A percentile compares a stretch with the other conserved stretches of the same genome.
Evolutionary conservation across 768 basidiomycete genomes (phyloP).

Genomic region (Lentinula edodes): DNA sequence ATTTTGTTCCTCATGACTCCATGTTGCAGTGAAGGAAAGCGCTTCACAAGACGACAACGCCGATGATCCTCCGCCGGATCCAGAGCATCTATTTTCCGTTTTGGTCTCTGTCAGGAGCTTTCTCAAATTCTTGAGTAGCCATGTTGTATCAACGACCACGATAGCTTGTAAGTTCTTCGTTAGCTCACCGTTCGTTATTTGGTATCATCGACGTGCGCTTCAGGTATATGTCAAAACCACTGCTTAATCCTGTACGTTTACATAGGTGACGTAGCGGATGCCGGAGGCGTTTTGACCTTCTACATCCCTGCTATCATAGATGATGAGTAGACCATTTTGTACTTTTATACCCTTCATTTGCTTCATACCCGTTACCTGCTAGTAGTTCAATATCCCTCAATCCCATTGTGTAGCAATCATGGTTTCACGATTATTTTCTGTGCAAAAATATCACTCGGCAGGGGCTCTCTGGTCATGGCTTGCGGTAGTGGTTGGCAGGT

Average conservation of each 20-base stretch:
- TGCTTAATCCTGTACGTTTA: conserved; percentile 89
- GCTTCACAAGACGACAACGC: conserved; percentile 19
- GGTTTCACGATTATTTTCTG: not conserved
- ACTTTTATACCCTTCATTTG: not conserved
- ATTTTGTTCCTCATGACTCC: not conserved
- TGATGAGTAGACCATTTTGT: conserved; percentile 27
- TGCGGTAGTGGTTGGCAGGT: too few relatives aligned
- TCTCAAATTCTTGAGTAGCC: conserved; percentile 74
- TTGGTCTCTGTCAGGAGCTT: conserved; percentile 71
- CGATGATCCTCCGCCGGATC: conserved; percentile 39
- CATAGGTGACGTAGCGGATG: conserved; percentile 72
- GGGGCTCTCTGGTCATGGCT: too few relatives aligned
- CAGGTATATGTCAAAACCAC: conserved; percentile 78
- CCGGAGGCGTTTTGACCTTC: conserved; percentile 83
- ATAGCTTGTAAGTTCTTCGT: conserved; percentile 63
- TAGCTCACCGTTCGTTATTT: not conserved
- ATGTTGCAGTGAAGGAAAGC: conserved; percentile 14
- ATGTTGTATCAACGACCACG: conserved; percentile 76
- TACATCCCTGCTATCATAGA: conserved; percentile 79
- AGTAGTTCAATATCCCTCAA: not conserved
- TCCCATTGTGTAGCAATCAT: not conserved
- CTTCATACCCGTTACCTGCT: not conserved
- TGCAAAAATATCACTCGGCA: too few relatives aligned
- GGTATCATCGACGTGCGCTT: not conserved
- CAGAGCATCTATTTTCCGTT: conserved; percentile 55